These are phyloP conservation scores for Glutinoglossum americanum DNA, from an alignment of 495 filamentous ascomycete genomes.

Conservation along the genomic window DNA sequence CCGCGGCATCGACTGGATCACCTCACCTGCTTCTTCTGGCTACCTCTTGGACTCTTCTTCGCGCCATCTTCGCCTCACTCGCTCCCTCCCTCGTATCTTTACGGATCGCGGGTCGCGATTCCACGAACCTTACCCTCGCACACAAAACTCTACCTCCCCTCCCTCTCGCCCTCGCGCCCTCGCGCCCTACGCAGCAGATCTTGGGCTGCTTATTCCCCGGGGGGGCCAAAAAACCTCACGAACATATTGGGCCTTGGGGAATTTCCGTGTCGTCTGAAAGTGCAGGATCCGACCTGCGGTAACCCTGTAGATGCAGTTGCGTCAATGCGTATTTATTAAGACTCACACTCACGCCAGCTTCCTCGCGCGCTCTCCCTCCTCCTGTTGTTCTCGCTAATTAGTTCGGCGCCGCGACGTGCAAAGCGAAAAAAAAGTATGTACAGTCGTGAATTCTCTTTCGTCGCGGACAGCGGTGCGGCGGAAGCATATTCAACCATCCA, in stretches of 20 bases:
- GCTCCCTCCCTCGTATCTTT: not conserved
- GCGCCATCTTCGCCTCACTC: not conserved
- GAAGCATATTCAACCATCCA: not conserved
- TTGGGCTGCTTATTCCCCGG: not conserved
- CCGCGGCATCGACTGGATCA: too few species aligned
- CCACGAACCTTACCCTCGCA: not conserved
- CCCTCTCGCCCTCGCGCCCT: too few species aligned
- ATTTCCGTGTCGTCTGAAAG: not conserved
- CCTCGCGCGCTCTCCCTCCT: not conserved
- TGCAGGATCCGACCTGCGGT: not conserved
- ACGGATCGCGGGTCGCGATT: not conserved
- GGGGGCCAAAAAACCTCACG: not conserved
- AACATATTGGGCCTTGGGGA: not conserved
- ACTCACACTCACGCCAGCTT: not conserved
- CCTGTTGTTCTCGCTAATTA: not conserved
- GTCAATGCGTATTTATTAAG: not conserved
- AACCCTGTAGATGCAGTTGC: not conserved
- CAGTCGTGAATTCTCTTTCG: not conserved
- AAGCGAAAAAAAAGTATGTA: not conserved
- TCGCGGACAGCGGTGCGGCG: not conserved
- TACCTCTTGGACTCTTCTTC: too few species aligned
- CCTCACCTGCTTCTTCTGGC: too few species aligned
- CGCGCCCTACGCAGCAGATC: too few species aligned
- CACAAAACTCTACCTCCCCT: not conserved
- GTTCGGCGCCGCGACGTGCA: not conserved